Evolutionary conservation across 768 basidiomycete species (phyloP).

Genomic region (Austroboletus festivus): DNA sequence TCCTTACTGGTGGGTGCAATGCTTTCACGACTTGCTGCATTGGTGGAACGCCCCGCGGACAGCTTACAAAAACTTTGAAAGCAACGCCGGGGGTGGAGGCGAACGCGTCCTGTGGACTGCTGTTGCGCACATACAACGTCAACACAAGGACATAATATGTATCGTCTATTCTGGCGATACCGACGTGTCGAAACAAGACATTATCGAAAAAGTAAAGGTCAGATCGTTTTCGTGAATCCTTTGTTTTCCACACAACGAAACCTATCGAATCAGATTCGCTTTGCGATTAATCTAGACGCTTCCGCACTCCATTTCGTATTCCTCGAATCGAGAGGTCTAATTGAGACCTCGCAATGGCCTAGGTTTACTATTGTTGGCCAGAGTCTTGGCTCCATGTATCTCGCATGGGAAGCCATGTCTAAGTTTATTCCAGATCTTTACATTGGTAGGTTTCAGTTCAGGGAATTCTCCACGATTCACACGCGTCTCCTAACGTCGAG

Average conservation of each 20-base stretch:
- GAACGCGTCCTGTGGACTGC: slow-evolving; percentile 96
- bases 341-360: slow-evolving; percentile 83
- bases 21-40: not conserved
- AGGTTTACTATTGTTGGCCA: slow-evolving; percentile 93
- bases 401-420: slow-evolving; percentile 81
- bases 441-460: slow-evolving; percentile 57
- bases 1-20: slow-evolving; percentile 79
- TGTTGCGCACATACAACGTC: slow-evolving; percentile 68
- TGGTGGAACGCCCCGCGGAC: not conserved
- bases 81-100: slow-evolving; percentile 96
- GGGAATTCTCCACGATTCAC: not conserved
- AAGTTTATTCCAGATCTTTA: slow-evolving; percentile 84
- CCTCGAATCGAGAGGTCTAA: slow-evolving; percentile 60
- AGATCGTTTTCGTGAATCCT: slow-evolving; percentile 1
- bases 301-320: slow-evolving; percentile 77
- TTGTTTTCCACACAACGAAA: not conserved
- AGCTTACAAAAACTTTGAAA: slow-evolving; percentile 39
- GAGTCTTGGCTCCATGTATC: slow-evolving; percentile 79
- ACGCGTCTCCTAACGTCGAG: slow-evolving; percentile 7
- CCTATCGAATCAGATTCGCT: slow-evolving; percentile 57
- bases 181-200: slow-evolving; percentile 74
- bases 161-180: slow-evolving; percentile 90
- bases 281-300: slow-evolving; percentile 72
- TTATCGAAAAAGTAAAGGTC: slow-evolving; percentile 81
- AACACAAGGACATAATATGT: slow-evolving; percentile 60